phyloP scores from a whole-genome alignment of 306 rosid genomes.

The Lagenaria siceraria region DNA sequence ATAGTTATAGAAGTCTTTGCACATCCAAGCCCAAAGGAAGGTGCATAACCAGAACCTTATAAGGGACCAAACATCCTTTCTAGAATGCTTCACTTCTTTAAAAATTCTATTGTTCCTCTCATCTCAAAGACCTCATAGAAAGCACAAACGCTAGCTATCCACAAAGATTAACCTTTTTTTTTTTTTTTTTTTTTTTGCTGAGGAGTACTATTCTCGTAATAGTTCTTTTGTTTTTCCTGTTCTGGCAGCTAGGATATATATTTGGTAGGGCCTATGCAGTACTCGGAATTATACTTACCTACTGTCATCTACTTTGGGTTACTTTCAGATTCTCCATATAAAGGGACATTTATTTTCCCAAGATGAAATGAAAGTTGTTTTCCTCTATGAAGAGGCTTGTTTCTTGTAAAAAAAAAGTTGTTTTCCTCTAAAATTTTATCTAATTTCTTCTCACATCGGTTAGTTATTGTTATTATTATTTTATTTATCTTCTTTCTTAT shows the following conservation, averaged over 20 bases:
- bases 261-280: not conserved
- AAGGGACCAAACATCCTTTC: too few species aligned
- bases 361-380: not conserved
- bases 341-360: not conserved
- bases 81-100: too few species aligned
- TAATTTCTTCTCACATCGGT: not conserved
- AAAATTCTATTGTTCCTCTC: too few species aligned
- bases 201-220: not conserved
- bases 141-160: too few species aligned
- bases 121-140: too few species aligned
- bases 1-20: too few species aligned
- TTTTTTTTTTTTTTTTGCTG: too few species aligned
- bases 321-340: not conserved
- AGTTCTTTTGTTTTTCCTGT: not conserved
- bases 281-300: not conserved
- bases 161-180: too few species aligned
- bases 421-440: not conserved
- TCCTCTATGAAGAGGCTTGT: too few species aligned
- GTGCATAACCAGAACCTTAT: too few species aligned
- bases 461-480: not conserved
- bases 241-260: not conserved
- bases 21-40: too few species aligned
- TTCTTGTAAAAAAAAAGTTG: too few species aligned
- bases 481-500: slow-evolving; percentile 4
- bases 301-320: not conserved